A percentile compares a stretch with the other conserved stretches of the same genome.
Evolutionary conservation across 306 rosid genomes (phyloP).

Genomic region (Benincasa hispida): DNA sequence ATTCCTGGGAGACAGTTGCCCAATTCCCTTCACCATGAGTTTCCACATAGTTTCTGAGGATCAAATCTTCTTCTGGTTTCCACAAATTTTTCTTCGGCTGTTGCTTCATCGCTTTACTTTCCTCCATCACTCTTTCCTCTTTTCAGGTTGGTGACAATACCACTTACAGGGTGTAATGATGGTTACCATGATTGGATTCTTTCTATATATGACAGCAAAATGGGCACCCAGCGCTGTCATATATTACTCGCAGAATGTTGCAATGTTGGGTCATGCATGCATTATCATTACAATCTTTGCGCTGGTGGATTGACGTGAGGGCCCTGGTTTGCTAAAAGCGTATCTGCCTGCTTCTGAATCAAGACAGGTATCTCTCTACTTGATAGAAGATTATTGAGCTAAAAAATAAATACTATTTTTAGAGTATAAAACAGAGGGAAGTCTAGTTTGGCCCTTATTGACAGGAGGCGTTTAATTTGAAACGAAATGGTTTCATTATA

Average conservation of each 20-base stretch:
- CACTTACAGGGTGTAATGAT: neutral
- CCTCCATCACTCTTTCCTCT: conserved; percentile 17
- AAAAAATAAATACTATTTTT: neutral
- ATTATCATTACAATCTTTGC: neutral
- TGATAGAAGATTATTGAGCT: neutral
- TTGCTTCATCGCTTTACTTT: conserved; percentile 20
- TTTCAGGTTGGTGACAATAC: neutral
- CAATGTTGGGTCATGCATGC: conserved; percentile 17
- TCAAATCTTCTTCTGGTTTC: conserved; percentile 61
- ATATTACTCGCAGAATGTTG: conserved; percentile 10
- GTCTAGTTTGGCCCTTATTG: neutral
- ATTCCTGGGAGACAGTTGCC: conserved; percentile 41
- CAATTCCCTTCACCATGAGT: conserved; percentile 66
- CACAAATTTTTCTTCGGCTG: conserved; percentile 43
- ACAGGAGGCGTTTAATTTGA: neutral
- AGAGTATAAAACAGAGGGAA: neutral
- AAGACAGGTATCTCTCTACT: neutral
- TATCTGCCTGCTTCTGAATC: neutral
- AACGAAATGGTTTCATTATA: neutral
- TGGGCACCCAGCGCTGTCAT: conserved; percentile 2
- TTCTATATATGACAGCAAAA: neutral
- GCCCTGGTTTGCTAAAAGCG: conserved; percentile 18
- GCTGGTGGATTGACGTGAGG: conserved; percentile 21
- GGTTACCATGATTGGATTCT: neutral
- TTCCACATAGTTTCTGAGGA: conserved; percentile 42